phyloP scores from a whole-genome alignment of 2,329 filamentous ascomycete species.

The Xylaria sp. region DNA sequence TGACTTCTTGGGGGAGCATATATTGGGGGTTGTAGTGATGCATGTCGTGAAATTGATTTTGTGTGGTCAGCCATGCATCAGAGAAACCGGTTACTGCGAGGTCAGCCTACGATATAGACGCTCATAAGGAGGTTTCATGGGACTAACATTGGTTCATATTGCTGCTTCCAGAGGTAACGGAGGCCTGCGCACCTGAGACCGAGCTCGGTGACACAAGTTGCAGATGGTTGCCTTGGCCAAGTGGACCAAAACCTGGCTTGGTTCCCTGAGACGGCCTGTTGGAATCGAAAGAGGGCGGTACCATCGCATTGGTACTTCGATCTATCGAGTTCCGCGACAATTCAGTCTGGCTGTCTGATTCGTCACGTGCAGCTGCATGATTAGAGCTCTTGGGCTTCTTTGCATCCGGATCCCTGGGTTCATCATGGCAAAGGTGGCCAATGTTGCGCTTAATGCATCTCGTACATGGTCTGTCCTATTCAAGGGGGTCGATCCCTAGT shows the following conservation, averaged over 20 bases:
- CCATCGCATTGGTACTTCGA: constrained; percentile 64
- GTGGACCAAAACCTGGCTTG: constrained; percentile 57
- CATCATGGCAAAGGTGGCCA: constrained; percentile 97
- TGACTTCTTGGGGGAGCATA: constrained; percentile 92
- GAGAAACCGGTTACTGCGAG: constrained; percentile 78
- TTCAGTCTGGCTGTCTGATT: constrained; percentile 66
- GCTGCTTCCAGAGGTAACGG: constrained; percentile 67
- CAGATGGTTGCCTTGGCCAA: constrained; percentile 65
- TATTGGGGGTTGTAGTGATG: constrained; percentile 93
- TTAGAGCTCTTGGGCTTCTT: constrained; percentile 81
- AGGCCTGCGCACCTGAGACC: constrained; percentile 71
- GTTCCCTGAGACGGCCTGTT: constrained; percentile 51
- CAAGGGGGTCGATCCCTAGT: constrained; percentile 50
- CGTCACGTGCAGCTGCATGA: constrained; percentile 67
- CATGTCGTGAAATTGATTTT: constrained; percentile 92
- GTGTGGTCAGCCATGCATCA: constrained; percentile 81
- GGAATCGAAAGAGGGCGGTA: constrained; percentile 59
- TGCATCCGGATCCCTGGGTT: constrained; percentile 83
- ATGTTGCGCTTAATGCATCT: constrained; percentile 99
- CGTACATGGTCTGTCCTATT: constrained; percentile 92
- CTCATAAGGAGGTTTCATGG: constrained; percentile 46
- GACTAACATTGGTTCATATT: constrained; percentile 80
- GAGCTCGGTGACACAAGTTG: constrained; percentile 78
- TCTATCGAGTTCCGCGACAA: constrained; percentile 66
- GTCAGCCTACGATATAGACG: constrained; percentile 46